These are phyloP conservation scores for Talaromyces funiculosus DNA, from an alignment of 2,329 filamentous ascomycete species.

Conservation along the genomic window DNA sequence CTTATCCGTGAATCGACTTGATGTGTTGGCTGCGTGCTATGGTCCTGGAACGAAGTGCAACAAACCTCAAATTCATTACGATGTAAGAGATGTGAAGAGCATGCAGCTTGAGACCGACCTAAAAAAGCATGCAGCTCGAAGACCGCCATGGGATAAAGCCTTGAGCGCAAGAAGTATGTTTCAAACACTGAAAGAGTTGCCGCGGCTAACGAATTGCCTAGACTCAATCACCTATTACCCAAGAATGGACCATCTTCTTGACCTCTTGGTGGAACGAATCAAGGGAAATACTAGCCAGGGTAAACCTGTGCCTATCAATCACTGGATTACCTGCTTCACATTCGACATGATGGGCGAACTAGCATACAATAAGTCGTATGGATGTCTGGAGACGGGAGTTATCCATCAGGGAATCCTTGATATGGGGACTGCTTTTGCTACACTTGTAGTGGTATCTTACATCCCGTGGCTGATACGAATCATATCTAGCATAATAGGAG, in stretches of 20 bases:
- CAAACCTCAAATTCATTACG: neutral
- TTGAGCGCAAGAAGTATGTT: neutral
- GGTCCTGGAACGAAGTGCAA: neutral
- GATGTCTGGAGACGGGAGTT: neutral
- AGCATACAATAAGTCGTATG: neutral
- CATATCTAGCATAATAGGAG: neutral
- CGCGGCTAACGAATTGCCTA: neutral
- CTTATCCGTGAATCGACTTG: neutral
- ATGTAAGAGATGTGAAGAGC: neutral
- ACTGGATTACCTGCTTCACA: neutral
- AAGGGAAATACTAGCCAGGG: neutral
- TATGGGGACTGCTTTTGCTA: neutral
- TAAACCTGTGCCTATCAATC: neutral
- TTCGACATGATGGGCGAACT: neutral
- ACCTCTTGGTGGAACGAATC: neutral
- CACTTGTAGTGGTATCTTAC: neutral
- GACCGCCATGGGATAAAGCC: neutral
- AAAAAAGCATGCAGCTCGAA: neutral
- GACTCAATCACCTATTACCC: neutral
- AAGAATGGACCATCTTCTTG: neutral
- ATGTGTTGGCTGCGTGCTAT: neutral
- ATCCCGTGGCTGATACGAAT: neutral
- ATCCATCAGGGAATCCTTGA: neutral
- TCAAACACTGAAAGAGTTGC: neutral
- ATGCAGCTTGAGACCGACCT: neutral